These are phyloP conservation scores for Pleurotus giganteus DNA, from an alignment of 768 basidiomycete genomes.

Conservation along the genomic window DNA sequence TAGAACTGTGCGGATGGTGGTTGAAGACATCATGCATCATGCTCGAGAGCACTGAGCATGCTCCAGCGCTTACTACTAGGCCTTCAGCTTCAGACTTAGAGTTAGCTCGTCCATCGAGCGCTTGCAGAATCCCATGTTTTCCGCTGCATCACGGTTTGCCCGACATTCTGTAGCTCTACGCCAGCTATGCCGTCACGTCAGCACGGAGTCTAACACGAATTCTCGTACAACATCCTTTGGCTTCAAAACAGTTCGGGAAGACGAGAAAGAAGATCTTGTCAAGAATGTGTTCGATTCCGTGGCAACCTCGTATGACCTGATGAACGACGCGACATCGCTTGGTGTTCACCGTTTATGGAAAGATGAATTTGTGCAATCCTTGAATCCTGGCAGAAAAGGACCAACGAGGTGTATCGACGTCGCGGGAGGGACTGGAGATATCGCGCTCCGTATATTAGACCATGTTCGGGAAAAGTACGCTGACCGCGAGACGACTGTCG, in stretches of 20 bases:
- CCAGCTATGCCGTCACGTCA: slow-evolving; percentile 23
- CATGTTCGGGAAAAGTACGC: slow-evolving; percentile 84
- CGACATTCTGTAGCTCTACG: slow-evolving; percentile 12
- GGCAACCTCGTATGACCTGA: slow-evolving; percentile 91
- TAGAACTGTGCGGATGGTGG: too few relatives aligned
- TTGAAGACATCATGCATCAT: too few relatives aligned
- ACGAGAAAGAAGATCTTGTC: slow-evolving; percentile 85
- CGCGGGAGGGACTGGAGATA: slow-evolving; percentile 97
- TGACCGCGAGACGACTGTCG: slow-evolving; percentile 86
- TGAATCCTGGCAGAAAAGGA: slow-evolving; percentile 76
- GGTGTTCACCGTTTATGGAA: slow-evolving; percentile 98
- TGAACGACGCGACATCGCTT: slow-evolving; percentile 99
- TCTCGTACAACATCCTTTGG: slow-evolving; percentile 83
- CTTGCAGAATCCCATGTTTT: slow-evolving; percentile 11
- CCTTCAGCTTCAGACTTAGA: too few relatives aligned
- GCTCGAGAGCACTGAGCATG: too few relatives aligned
- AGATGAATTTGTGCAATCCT: slow-evolving; percentile 74
- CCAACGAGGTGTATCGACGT: slow-evolving; percentile 87
- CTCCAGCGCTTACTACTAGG: too few relatives aligned
- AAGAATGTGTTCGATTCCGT: slow-evolving; percentile 95
- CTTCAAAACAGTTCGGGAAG: slow-evolving; percentile 84
- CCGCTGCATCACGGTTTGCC: slow-evolving; percentile 11
- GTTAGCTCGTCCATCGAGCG: not conserved
- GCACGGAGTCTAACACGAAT: slow-evolving; percentile 9
- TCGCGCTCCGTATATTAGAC: slow-evolving; percentile 92